Base-by-base conservation (phyloP, 129 eudicot genomes). In the Daucus carota region DNA sequence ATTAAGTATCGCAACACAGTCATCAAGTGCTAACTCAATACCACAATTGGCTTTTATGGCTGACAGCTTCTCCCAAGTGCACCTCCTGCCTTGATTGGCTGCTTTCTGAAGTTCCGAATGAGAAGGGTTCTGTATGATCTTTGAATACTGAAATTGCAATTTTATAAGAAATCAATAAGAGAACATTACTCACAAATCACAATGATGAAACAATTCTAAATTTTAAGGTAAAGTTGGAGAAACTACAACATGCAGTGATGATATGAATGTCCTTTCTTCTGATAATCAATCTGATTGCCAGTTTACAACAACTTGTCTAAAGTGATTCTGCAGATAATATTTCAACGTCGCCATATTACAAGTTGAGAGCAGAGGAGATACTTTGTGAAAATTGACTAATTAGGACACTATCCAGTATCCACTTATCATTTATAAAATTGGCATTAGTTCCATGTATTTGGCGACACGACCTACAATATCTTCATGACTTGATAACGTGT, bases 21-120 rank as follows among this genome's bases (percentile, higher is more conserved):
- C 97, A 42, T 94, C 99, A n/a, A 91, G 88, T 4, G 96, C 96
- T 24, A 94, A 93, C 76, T 94, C 99, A 20, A 94, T 89, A 20
- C 95, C 97, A 7, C 99, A 94, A 72, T 94, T 94, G 5, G 99
- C 97, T 86, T 94, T 94, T 24, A 94, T 91, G 70, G 99, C 91
- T 0, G 99, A 91, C 14, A 94, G 90, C 80, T 94, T 94, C 85
- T 94, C 99, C 99, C 99, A 94, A 3, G 94, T 94, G 87, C 99
- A 89, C 65, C 99, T 86, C 33, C 97, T 81, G 10, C 99, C 99
- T 73, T 94, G 99, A 70, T 94, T 87, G 14, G 99, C 96, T 22
- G 99, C 87, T 76, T 91, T 91, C 63, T 91, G 97, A 44, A 94
- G 91, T 80, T 94, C 99, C 76, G 79, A 70, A 73, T 86, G 87